phyloP scores from a whole-genome alignment of 371 early-diverging fungal species.

The Syncephalis plumigaleata region DNA sequence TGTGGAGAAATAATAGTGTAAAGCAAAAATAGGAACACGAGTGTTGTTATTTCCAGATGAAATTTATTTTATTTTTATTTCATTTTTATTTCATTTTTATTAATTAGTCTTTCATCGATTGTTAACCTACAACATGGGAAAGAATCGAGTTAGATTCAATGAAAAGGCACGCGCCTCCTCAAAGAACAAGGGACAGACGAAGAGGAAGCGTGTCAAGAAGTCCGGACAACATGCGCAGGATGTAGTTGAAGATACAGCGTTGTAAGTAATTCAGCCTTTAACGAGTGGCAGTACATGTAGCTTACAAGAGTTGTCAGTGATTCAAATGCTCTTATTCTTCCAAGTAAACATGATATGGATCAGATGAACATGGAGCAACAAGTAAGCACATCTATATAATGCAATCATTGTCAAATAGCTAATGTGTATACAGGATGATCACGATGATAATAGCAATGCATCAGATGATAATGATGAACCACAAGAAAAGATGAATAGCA shows the following conservation, averaged over 20 bases:
- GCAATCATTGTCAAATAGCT: no score
- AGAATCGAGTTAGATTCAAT: conserved; percentile 34
- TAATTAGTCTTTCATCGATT: no score
- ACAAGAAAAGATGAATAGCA: conserved; percentile 30
- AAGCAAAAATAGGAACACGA: no score
- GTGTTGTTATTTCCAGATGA: no score
- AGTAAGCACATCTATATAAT: no score
- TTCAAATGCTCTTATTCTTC: neutral
- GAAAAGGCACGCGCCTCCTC: conserved; percentile 28
- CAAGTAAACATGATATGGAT: no score
- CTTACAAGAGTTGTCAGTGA: neutral
- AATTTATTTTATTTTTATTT: no score
- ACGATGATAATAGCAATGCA: neutral
- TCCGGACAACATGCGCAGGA: neutral
- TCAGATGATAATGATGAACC: conserved; percentile 5
- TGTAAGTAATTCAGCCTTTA: neutral
- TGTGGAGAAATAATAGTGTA: no score
- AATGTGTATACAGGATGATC: no score
- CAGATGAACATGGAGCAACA: no score
- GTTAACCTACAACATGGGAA: conserved; percentile 20
- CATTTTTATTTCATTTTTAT: no score
- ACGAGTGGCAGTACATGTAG: neutral
- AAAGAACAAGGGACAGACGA: conserved; percentile 6
- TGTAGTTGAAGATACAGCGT: neutral
- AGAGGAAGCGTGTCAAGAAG: conserved; percentile 3